Base-by-base conservation (phyloP, 768 basidiomycete genomes). In the Mycena chlorophos region DNA sequence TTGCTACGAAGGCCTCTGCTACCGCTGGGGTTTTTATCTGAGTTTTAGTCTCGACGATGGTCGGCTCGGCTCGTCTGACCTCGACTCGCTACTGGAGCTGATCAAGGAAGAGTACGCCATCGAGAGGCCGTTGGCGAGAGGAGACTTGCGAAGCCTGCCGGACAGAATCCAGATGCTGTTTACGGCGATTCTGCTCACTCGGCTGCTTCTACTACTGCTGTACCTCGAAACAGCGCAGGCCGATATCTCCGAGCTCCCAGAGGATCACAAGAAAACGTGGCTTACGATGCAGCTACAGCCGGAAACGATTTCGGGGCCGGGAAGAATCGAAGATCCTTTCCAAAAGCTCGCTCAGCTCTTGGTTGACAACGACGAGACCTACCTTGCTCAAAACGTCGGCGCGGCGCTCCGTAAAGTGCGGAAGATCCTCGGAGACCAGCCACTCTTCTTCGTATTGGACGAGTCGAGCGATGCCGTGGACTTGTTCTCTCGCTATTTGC, bases 1-100 rank as follows among this genome's bases (percentile, higher is more conserved):
- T 37, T 37, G 34, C n/a, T 37, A 37, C n/a, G 34, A 37, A 37
- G 34, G 34, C 12, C 34, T 37, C n/a, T 37, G 34, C 47, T 30
- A 14, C 38, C 10, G 19, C 49, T 50, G 19, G 30, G 25, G 30
- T n/a, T 10, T 31, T 55, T 34, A 30, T 49, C 19, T 55, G 43
- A 31, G 54, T 46, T 5, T 40, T 31, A 17, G 12, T 55, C 13
- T 55, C 54, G 27, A 55, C 48, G 27, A 14, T 17, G 48, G 30
- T n/a, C 34, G 31, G 12, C 5, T 55, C 19, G 34, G 34, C 34
- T 37, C 34, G 34, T 37, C 10, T n/a, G 34, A 37, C 34, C n/a
- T 37, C 12, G 12, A 37, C 10, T 37, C n/a, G 34, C 34, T 37
- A n/a, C 34, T 37, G n/a, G n/a, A 37, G 12, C 12, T 37, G 34